Base-by-base conservation (phyloP, 1,139 yeast genomes). In the Pichia kudriavzevii region DNA sequence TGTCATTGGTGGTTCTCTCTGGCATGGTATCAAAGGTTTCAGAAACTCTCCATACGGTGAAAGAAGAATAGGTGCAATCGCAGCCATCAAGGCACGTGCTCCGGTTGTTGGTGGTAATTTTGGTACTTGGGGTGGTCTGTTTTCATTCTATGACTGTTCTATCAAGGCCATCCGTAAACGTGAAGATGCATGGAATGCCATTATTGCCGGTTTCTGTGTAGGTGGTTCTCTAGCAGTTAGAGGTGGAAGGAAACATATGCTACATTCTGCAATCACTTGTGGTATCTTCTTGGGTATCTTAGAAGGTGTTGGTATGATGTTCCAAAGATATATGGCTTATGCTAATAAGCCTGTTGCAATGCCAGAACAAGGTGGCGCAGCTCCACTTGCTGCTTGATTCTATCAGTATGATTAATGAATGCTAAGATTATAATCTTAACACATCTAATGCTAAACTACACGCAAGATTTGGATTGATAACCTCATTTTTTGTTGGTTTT, bases 1-100 rank as follows among this genome's bases (percentile, higher is more conserved):
- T 63, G 82, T 77, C 50, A 83, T 91, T 55, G 97, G 98, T 66
- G 99, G 99, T 47, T 79, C 93, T 52, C 79, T 93, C 46, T 91
- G 98, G 98, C 98, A 91, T 67, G 96, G 97, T 56, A 82, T 91
- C 56, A 91, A 93, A 60, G 99, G 99, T 32, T 91, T 91, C 73
- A 76, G 98, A 61, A 93, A 93, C 70, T 85, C 96, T 11, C 98
- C 99, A 38, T 71, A 78, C 46, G 98, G 98, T 42, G 98, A 91
- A 63, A 78, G 97, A 66, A 71, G 94, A 52, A 66, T 74, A 44
- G 98, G 98, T 35, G 84, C 95, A 18, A 58, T 91, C 43, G 69
- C 85, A 25, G 97, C 97, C 35, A 80, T 91, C 50, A 85, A 87
- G 59, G 85, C 95, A 40, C 75, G 98, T 61, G 98, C 96, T 2